phyloP scores from a whole-genome alignment of 805 yeast species.

The Suhomyces sp. region DNA sequence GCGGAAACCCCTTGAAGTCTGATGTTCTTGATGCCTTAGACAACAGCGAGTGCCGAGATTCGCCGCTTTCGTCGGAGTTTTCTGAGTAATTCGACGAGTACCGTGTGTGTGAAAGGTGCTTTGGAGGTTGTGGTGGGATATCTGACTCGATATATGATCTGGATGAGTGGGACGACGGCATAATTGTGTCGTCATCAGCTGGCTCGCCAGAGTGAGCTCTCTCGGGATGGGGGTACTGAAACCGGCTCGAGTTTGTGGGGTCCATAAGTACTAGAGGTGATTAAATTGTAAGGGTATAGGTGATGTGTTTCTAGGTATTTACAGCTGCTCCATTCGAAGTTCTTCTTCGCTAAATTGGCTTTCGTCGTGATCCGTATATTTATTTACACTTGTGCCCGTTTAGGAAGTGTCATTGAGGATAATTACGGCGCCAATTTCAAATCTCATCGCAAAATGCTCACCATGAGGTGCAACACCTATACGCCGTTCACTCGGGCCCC shows the following conservation, averaged over 20 bases:
- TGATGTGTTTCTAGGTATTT: background rate
- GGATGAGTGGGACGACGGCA: background rate
- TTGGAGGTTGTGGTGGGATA: background rate
- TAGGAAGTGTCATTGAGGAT: constrained; percentile 12
- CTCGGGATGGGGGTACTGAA: background rate
- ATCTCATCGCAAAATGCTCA: background rate
- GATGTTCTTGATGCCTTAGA: background rate
- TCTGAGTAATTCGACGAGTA: background rate
- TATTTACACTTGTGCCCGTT: constrained; percentile 3
- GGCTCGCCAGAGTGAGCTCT: background rate
- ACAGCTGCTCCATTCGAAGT: background rate
- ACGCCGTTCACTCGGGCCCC: constrained; percentile 16
- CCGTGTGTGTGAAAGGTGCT: background rate
- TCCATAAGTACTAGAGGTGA: background rate
- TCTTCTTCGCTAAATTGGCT: background rate
- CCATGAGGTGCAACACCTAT: background rate
- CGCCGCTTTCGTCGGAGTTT: background rate
- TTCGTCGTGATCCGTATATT: background rate
- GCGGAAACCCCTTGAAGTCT: constrained; percentile 9
- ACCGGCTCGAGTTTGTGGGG: background rate
- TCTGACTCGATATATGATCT: background rate
- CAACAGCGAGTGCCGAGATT: background rate
- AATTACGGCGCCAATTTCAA: background rate
- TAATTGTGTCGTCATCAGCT: background rate
- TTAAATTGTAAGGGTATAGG: background rate